Evolutionary conservation across 805 yeast species (phyloP).

Genomic region (Saccharomycopsis schoenii): DNA sequence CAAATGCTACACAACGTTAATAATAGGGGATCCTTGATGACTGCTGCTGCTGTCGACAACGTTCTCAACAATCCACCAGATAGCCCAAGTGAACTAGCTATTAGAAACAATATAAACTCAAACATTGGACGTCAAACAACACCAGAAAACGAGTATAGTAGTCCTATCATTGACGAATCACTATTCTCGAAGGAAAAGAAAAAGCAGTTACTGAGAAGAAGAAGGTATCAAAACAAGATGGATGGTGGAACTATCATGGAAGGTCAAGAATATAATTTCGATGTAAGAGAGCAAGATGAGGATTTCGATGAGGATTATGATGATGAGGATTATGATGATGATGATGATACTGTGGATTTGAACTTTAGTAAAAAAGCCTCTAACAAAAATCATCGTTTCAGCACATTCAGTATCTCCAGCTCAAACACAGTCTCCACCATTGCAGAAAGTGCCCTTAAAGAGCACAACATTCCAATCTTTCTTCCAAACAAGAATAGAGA

Average conservation of each 20-base stretch:
- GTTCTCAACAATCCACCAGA: neutral
- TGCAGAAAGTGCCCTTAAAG: neutral
- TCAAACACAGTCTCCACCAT: neutral
- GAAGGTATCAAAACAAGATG: neutral
- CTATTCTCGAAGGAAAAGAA: neutral
- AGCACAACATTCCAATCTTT: neutral
- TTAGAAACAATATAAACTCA: neutral
- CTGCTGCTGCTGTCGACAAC: neutral
- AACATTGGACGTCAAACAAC: neutral
- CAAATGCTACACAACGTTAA: neutral
- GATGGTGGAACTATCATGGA: neutral
- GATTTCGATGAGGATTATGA: neutral
- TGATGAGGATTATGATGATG: neutral
- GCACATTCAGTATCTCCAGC: neutral
- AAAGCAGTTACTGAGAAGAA: neutral
- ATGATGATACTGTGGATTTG: neutral
- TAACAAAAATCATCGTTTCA: neutral
- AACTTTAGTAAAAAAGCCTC: neutral
- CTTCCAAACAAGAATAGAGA: neutral
- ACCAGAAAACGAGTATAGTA: neutral
- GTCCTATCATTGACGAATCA: neutral
- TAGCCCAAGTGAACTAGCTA: neutral
- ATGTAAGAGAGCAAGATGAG: neutral
- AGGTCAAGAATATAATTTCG: neutral
- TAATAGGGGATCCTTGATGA: neutral